phyloP scores from a whole-genome alignment of 1,284 basidiomycete species.

The Ceratobasidium sp. region DNA sequence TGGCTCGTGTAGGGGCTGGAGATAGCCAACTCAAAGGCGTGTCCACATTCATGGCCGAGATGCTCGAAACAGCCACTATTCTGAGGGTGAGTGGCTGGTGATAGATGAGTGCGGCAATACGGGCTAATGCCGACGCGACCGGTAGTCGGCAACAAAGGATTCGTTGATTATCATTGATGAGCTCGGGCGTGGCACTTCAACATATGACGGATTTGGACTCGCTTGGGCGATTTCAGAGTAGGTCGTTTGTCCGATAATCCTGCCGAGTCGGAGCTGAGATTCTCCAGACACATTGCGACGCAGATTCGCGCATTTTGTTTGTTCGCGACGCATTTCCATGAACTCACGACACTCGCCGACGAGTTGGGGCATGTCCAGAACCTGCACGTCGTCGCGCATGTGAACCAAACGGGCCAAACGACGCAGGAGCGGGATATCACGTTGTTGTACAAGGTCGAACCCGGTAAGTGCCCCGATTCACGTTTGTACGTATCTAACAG shows the following conservation, averaged over 20 bases:
- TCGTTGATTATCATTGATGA: constrained; percentile 99
- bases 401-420: constrained; percentile 61
- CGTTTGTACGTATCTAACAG: neutral
- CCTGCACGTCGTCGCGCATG: constrained; percentile 94
- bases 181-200: constrained; percentile 96
- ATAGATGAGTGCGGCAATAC: neutral
- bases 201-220: constrained; percentile 97
- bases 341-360: constrained; percentile 90
- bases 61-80: constrained; percentile 97
- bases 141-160: constrained; percentile 85
- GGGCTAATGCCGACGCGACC: constrained; percentile 4
- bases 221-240: constrained; percentile 99
- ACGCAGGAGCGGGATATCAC: constrained; percentile 86
- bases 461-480: constrained; percentile 59
- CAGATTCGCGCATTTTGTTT: constrained; percentile 92
- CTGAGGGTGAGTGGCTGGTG: constrained; percentile 66
- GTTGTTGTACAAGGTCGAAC: constrained; percentile 92
- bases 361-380: constrained; percentile 90
- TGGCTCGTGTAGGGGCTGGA: constrained; percentile 96
- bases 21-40: constrained; percentile 98
- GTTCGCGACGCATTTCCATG: constrained; percentile 99
- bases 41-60: constrained; percentile 99
- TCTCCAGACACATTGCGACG: constrained; percentile 83
- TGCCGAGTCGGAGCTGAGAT: neutral
- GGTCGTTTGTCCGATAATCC: constrained; percentile 43